These are phyloP conservation scores for Boletus rubescentipes DNA, from an alignment of 768 basidiomycete genomes.

Conservation along the genomic window DNA sequence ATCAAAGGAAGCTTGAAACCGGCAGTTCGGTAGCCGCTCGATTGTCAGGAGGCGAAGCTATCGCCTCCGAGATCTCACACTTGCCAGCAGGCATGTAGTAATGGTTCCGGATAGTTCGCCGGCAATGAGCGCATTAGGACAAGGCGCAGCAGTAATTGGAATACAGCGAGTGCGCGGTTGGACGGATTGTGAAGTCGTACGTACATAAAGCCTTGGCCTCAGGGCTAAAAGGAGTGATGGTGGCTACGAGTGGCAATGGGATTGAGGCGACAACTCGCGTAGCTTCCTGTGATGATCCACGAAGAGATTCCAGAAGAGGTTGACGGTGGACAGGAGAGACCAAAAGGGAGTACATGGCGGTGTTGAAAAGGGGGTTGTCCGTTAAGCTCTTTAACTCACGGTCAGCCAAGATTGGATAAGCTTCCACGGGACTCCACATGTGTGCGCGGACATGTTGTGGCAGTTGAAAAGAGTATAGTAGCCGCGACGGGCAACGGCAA, in stretches of 20 bases:
- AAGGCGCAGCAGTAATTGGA: conserved; percentile 19
- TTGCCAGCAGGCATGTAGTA: conserved; percentile 31
- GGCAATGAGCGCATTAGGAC: conserved; percentile 27
- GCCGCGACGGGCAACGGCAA: conserved; percentile 47
- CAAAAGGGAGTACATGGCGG: conserved; percentile 17
- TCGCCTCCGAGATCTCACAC: conserved; percentile 36
- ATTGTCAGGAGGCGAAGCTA: conserved; percentile 33
- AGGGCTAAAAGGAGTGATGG: conserved; percentile 7
- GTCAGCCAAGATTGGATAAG: conserved; percentile 34
- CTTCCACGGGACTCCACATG: conserved; percentile 38
- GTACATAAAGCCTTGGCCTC: conserved; percentile 15
- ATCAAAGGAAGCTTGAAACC: conserved; percentile 31
- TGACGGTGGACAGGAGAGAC: conserved; percentile 14
- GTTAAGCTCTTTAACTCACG: conserved; percentile 46
- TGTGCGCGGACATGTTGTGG: conserved; percentile 35
- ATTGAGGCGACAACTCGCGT: background rate
- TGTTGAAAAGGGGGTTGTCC: conserved; percentile 33
- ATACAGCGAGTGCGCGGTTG: conserved; percentile 16
- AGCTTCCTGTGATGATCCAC: conserved; percentile 31
- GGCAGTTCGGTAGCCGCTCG: conserved; percentile 30
- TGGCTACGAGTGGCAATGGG: conserved; percentile 7
- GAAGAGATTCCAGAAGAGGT: conserved; percentile 5
- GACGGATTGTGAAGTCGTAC: conserved; percentile 9
- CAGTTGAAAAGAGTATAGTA: conserved; percentile 35
- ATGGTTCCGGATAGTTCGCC: conserved; percentile 30